Base-by-base conservation (phyloP, 164 flowering plant species). In the Protea cynaroides region DNA sequence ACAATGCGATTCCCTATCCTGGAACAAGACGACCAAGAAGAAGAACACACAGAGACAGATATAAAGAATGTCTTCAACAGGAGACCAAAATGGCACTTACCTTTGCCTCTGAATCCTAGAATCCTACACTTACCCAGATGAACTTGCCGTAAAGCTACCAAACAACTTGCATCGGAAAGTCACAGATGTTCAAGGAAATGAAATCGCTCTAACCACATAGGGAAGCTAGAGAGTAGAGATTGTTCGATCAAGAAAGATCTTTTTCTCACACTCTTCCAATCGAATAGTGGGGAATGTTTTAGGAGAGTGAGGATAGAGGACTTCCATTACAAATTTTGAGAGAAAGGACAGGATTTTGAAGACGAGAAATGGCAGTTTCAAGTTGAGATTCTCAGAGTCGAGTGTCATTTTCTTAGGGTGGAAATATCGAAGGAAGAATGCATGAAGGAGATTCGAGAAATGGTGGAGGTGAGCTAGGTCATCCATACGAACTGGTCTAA, bases 81-180 rank as follows among this genome's bases (percentile, higher is more conserved):
- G 70, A 76, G 79, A 52, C 73, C 75, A 13, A 86, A 76, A 76
- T 85, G 92, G 88, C 84, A 79, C 24, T 84, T 84, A 69, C 89
- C 83, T 22, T 80, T 86, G 21, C 83, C 82, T 4, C 87, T 83
- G 17, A 79, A 73, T 17, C 92, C 94, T 5, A 74, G 77, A 69
- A 83, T 83, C 71, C 79, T 88, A 63, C 80, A 87, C 69, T 66
- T 87, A 1, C 89, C 88, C 1, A 65, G 89, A 62, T 66, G 72
- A n/a, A 61, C 71, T 62, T 78, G 86, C 61, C 81, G 81, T 72
- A 81, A 67, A 62, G 63, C 51, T 7, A 23, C 69, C 24, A 68
- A 51, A 64, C 19, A 56, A 21, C 1, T 55, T 38, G 34, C 73
- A n/a, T n/a, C 47, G 47, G 60, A 22, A 75, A 65, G 51, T 46